Evolutionary conservation across 495 filamentous ascomycete species (phyloP).

Genomic region (Aspergillus homomorphus): DNA sequence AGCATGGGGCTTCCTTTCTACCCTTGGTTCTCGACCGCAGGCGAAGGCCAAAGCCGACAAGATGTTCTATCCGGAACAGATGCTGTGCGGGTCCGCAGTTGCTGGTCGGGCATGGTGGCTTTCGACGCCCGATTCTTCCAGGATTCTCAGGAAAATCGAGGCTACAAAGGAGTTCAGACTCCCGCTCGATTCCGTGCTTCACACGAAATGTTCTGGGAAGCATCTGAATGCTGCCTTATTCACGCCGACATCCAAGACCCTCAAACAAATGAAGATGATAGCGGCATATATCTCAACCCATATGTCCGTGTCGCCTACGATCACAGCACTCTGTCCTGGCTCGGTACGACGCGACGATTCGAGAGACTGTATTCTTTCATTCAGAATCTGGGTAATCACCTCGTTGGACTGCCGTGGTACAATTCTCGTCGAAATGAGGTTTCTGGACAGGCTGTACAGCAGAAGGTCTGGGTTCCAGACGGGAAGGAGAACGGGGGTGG

Average conservation of each 20-base stretch:
- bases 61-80: slow-evolving; percentile 62
- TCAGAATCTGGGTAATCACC: slow-evolving; percentile 52
- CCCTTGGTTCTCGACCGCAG: slow-evolving; percentile 67
- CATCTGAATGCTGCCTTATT: slow-evolving; percentile 76
- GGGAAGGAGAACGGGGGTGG: slow-evolving; percentile 27
- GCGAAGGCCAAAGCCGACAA: slow-evolving; percentile 51
- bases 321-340: slow-evolving; percentile 49
- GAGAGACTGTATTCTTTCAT: slow-evolving; percentile 56
- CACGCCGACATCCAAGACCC: slow-evolving; percentile 63
- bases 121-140: slow-evolving; percentile 69
- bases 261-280: slow-evolving; percentile 41
- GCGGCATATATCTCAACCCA: slow-evolving; percentile 68
- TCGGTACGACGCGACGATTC: slow-evolving; percentile 52
- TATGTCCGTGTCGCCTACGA: slow-evolving; percentile 68
- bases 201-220: slow-evolving; percentile 66
- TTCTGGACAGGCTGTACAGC: slow-evolving; percentile 50
- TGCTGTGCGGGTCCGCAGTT: slow-evolving; percentile 69
- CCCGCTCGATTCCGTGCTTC: slow-evolving; percentile 66
- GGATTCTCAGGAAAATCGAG: slow-evolving; percentile 9
- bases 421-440: slow-evolving; percentile 57
- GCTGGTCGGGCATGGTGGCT: slow-evolving; percentile 81
- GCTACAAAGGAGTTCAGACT: slow-evolving; percentile 10
- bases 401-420: slow-evolving; percentile 52
- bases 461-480: slow-evolving; percentile 52
- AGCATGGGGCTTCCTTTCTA: slow-evolving; percentile 68